Conservation (phyloP, 2,329 filamentous ascomycete genomes). For the Aspergillus felis region DNA sequence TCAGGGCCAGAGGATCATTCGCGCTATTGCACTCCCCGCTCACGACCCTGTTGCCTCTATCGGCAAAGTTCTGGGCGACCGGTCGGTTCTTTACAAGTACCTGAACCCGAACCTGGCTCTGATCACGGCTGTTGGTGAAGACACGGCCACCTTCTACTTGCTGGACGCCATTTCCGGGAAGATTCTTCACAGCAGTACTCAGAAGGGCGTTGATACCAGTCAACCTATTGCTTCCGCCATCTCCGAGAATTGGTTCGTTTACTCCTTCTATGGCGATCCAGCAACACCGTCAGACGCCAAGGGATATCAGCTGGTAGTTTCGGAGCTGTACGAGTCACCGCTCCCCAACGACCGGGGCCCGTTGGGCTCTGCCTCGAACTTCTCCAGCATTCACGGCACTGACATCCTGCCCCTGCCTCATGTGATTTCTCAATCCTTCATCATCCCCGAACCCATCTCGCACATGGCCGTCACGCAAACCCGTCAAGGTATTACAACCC, state of each 20-base stretch:
- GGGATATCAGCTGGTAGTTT: slow-evolving; percentile 80
- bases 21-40: slow-evolving; percentile 63
- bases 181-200: slow-evolving; percentile 66
- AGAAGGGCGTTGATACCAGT: slow-evolving; percentile 68
- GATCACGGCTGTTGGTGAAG: slow-evolving; percentile 64
- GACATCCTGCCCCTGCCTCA: slow-evolving; percentile 63
- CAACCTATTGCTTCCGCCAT: slow-evolving; percentile 73
- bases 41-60: slow-evolving; percentile 93
- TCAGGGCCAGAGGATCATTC: slow-evolving; percentile 62
- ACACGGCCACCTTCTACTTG: slow-evolving; percentile 68
- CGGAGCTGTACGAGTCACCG: slow-evolving; percentile 86
- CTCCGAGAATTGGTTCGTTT: slow-evolving; percentile 93
- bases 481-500: slow-evolving; percentile 82
- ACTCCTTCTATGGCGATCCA: slow-evolving; percentile 66
- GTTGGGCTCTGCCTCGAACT: slow-evolving; percentile 65
- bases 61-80: slow-evolving; percentile 85
- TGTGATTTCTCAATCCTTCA: slow-evolving; percentile 73
- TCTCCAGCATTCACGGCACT: slow-evolving; percentile 70
- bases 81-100: slow-evolving; percentile 96
- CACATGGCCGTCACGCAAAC: slow-evolving; percentile 83
- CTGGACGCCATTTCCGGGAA: slow-evolving; percentile 83
- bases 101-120: slow-evolving; percentile 82
- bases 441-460: slow-evolving; percentile 74
- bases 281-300: slow-evolving; percentile 54
- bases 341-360: slow-evolving; percentile 79